These are phyloP conservation scores for Gaultheria prostrata DNA, from an alignment of 148 eudicot genomes.

Conservation along the genomic window DNA sequence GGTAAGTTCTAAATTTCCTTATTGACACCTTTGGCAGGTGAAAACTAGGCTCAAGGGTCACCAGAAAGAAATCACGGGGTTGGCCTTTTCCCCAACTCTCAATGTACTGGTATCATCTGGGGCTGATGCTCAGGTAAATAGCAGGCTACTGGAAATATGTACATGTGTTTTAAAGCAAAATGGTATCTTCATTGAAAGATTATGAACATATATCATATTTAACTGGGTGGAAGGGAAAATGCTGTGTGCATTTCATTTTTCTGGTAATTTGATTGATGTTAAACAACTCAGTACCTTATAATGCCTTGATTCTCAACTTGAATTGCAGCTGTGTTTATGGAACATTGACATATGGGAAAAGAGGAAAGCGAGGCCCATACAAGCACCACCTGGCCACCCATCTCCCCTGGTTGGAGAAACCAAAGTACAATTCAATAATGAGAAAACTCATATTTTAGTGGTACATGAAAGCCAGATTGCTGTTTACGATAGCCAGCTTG, in stretches of 20 bases:
- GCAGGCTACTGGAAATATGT: background rate
- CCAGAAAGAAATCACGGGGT: conserved; percentile 52
- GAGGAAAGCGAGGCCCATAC: conserved; percentile 45
- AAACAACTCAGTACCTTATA: background rate
- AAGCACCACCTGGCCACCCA: conserved; percentile 43
- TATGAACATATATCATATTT: background rate
- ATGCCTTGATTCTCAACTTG: background rate
- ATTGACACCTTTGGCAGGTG: conserved; percentile 8
- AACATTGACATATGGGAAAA: conserved; percentile 55
- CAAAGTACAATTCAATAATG: conserved; percentile 54
- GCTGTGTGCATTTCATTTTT: background rate
- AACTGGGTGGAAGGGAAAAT: background rate
- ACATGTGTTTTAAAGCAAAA: background rate
- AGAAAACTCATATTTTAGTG: conserved; percentile 50
- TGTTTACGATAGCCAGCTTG: conserved; percentile 48
- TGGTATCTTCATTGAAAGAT: background rate
- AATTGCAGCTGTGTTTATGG: conserved; percentile 44
- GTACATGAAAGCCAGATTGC: conserved; percentile 60
- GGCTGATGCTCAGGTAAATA: conserved; percentile 62
- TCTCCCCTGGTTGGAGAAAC: conserved; percentile 55
- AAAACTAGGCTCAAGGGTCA: conserved; percentile 17
- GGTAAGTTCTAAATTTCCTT: background rate
- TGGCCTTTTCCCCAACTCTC: conserved; percentile 49
- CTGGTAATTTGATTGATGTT: background rate
- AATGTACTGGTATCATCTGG: conserved; percentile 54